Evolutionary conservation across 805 yeast genomes (phyloP).

Genomic region (Saturnispora besseyi): DNA sequence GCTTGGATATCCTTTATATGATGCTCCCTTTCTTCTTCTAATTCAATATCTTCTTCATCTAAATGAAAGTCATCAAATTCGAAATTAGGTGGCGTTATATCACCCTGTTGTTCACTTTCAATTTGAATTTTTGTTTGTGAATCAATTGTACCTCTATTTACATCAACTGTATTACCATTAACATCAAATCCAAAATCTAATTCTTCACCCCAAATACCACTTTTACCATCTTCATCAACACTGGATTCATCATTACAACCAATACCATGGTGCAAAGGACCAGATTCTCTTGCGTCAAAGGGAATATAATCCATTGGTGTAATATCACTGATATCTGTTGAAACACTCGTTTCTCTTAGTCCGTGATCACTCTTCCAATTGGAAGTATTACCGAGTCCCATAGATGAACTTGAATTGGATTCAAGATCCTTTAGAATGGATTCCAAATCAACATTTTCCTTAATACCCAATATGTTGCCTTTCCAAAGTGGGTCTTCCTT

Average conservation of each 20-base stretch:
- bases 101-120: background rate
- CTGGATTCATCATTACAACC: background rate
- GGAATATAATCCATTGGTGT: background rate
- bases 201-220: conserved; percentile 7
- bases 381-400: background rate
- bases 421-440: background rate
- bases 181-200: conserved; percentile 15
- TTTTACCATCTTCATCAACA: background rate
- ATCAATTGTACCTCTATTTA: background rate
- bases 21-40: conserved; percentile 5
- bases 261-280: background rate
- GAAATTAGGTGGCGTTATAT: background rate
- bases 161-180: conserved; percentile 13
- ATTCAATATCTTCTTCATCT: background rate
- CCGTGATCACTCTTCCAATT: conserved; percentile 4
- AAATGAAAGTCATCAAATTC: background rate
- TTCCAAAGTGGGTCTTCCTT: conserved; percentile 32
- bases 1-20: background rate
- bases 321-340: background rate
- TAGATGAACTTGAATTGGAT: background rate
- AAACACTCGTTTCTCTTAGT: conserved; percentile 2
- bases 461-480: background rate
- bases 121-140: background rate
- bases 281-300: background rate
- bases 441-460: background rate